Conservation (phyloP, 2,329 filamentous ascomycete species). For the Colletotrichum cuscutae region DNA sequence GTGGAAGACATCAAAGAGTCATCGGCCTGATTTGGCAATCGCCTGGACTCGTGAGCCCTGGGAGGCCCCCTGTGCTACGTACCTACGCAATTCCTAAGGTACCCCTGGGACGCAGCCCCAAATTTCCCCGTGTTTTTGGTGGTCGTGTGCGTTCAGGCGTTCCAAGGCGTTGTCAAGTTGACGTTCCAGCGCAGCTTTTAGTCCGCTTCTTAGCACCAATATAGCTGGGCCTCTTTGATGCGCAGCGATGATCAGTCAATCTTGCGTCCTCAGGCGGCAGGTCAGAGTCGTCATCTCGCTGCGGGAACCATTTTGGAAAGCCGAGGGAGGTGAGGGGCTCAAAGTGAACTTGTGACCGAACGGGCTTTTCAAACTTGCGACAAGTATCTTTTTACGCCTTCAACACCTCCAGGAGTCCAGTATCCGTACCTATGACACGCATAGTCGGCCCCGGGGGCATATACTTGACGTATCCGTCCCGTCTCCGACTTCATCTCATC, state of each 20-base stretch:
- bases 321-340: neutral
- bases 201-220: neutral
- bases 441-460: constrained; percentile 6
- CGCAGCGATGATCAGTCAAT: constrained; percentile 22
- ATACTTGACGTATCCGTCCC: neutral
- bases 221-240: constrained; percentile 3
- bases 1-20: constrained; percentile 23
- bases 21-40: constrained; percentile 27
- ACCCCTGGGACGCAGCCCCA: constrained; percentile 5
- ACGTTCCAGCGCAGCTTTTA: constrained; percentile 5
- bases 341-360: neutral
- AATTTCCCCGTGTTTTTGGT: constrained; percentile 28
- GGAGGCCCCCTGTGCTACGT: constrained; percentile 3
- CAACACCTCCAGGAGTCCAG: neutral
- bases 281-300: constrained; percentile 27
- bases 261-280: constrained; percentile 22
- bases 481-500: neutral
- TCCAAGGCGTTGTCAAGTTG: neutral
- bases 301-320: neutral
- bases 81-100: too few relatives aligned
- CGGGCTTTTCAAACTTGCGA: neutral
- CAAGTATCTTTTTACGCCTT: neutral
- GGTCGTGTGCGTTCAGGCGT: neutral
- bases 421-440: constrained; percentile 1
- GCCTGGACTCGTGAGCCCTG: neutral